Evolutionary conservation across 371 early-diverging fungal genomes (phyloP), one percentile per base, ranked within the genome.

Genomic region (Fennellomyces sp.): DNA sequence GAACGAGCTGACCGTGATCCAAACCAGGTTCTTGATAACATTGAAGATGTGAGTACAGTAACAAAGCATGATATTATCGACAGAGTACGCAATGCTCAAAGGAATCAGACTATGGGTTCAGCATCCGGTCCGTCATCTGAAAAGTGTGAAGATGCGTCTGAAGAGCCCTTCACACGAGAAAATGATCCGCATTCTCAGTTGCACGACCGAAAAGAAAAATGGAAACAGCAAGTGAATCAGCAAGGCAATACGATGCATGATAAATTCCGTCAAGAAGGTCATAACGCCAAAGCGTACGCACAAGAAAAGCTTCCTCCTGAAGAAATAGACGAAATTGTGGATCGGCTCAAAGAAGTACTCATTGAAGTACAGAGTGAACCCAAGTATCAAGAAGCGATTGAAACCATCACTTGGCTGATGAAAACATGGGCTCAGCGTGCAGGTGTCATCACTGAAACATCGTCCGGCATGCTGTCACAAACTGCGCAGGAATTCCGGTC

Each of bases 371-470:
- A 86, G 38, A 56, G 66, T 10, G 60, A 85, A 10, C 70, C 80
- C 0, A 78, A 83, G 28, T 86, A 84, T 33, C 85, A 84, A 53
- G 42, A 68, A 5, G 74, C 86, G 5, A 70, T 85, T 19, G 66
- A 71, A 15, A 75, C 78, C 2, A 56, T 86, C 28, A 61, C 82
- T 25, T 27, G 45, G 5, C 56, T 83, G 26, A 38, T 73, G 23
- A 60, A 72, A 27, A 68, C 58, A 2, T 81, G 84, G 84, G 65
- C 70, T 31, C 31, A 61, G 25, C 78, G 77, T 28, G 21, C 50
- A 15, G 53, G 48, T 12, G 33, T 30, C 13, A 53, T 58, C 8
- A 27, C 51, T n/a, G 35, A 58, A 21, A 25, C 33, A 8, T 45
- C 48, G 3, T 15, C 29, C 4, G 50, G 58, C 0, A 17, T 19